phyloP scores from a whole-genome alignment of 1,284 basidiomycete genomes.

The Austroboletus olivaceoglutinosus region DNA sequence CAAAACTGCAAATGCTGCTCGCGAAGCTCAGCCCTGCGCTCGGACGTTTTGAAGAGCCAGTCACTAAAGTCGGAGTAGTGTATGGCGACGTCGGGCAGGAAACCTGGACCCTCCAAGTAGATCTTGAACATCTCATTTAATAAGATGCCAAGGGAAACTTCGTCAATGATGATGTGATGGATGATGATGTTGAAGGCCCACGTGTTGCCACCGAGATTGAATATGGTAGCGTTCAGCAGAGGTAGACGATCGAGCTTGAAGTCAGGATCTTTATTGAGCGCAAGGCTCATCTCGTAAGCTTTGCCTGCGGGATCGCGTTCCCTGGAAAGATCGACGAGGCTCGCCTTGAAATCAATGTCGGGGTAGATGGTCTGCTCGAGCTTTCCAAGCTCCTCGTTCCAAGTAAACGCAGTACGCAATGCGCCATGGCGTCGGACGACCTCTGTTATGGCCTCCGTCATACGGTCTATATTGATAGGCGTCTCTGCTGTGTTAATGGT shows the following conservation, averaged over 20 bases:
- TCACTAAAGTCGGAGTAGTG: conserved; percentile 32
- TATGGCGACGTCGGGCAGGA: conserved; percentile 22
- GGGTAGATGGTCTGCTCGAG: not conserved
- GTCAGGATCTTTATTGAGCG: conserved; percentile 17
- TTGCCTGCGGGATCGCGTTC: conserved; percentile 8
- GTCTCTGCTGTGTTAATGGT: conserved; percentile 22
- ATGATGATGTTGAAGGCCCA: conserved; percentile 28
- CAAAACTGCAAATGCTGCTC: conserved; percentile 27
- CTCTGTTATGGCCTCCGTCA: conserved; percentile 24
- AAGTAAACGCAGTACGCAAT: conserved; percentile 25
- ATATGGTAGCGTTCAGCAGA: conserved; percentile 21
- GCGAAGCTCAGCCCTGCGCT: conserved; percentile 22
- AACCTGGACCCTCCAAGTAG: conserved; percentile 24
- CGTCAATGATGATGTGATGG: conserved; percentile 29
- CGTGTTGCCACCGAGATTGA: conserved; percentile 19
- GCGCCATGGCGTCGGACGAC: conserved; percentile 27
- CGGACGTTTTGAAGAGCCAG: conserved; percentile 27
- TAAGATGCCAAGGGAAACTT: conserved; percentile 27
- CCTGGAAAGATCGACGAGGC: not conserved
- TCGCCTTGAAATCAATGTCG: conserved; percentile 4
- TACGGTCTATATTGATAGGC: conserved; percentile 22
- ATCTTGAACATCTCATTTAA: conserved; percentile 29
- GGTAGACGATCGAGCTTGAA: conserved; percentile 14
- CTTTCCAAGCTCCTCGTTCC: conserved; percentile 25
- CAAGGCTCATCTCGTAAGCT: conserved; percentile 1